Conservation (phyloP, 805 yeast genomes). For the Saturnispora hagleri region DNA sequence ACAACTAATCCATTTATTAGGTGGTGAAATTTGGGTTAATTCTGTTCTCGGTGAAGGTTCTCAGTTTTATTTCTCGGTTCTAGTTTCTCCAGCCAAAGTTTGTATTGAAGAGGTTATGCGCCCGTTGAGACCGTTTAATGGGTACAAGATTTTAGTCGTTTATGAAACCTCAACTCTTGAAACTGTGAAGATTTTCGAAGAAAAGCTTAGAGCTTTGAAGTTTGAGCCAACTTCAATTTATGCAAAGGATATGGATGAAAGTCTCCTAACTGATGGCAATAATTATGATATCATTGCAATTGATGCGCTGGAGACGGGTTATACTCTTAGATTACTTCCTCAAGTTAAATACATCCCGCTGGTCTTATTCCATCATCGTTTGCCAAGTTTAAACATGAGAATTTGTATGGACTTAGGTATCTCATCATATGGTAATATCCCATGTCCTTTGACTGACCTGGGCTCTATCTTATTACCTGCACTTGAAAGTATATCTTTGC, state of each 20-base stretch:
- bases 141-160: slow-evolving; percentile 62
- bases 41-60: slow-evolving; percentile 76
- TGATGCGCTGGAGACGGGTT: slow-evolving; percentile 69
- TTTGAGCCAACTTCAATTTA: slow-evolving; percentile 49
- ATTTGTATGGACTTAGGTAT: slow-evolving; percentile 79
- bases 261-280: slow-evolving; percentile 41
- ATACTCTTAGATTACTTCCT: slow-evolving; percentile 54
- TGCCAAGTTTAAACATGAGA: slow-evolving; percentile 71
- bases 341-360: slow-evolving; percentile 81
- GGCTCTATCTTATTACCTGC: slow-evolving; percentile 83
- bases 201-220: slow-evolving; percentile 44
- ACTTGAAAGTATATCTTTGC: slow-evolving; percentile 70
- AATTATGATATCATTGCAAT: slow-evolving; percentile 75
- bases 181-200: slow-evolving; percentile 42
- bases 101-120: slow-evolving; percentile 58
- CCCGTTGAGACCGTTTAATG: slow-evolving; percentile 59
- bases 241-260: slow-evolving; percentile 41
- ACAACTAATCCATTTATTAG: slow-evolving; percentile 82
- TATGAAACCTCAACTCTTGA: slow-evolving; percentile 50
- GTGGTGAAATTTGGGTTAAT: slow-evolving; percentile 89
- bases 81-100: slow-evolving; percentile 64
- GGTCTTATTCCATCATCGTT: slow-evolving; percentile 65
- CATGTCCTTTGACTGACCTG: slow-evolving; percentile 71
- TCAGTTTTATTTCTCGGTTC: slow-evolving; percentile 70
- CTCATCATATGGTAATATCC: slow-evolving; percentile 81